These are phyloP conservation scores for Nepenthes gracilis DNA, from an alignment of 148 eudicot genomes.

Conservation along the genomic window DNA sequence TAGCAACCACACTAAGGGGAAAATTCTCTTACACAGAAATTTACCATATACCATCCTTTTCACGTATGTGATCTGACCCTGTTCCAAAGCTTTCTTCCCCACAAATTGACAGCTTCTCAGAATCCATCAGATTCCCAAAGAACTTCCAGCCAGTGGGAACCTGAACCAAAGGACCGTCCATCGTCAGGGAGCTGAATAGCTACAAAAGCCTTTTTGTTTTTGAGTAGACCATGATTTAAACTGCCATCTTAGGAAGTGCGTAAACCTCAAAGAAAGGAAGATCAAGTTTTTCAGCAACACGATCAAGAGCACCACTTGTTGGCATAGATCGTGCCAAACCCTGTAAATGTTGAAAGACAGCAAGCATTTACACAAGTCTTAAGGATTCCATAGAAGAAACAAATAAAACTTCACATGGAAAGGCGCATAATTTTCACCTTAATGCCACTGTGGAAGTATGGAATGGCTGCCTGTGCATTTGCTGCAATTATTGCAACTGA, in stretches of 20 bases:
- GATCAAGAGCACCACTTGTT: constrained; percentile 98
- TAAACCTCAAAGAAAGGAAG: constrained; percentile 93
- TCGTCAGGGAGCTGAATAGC: constrained; percentile 7
- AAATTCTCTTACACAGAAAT: not conserved
- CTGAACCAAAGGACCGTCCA: constrained; percentile 27
- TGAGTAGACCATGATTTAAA: not conserved
- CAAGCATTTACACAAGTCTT: not conserved
- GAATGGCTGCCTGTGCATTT: constrained; percentile 83
- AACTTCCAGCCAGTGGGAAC: constrained; percentile 99
- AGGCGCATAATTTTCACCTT: constrained; percentile 37
- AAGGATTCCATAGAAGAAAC: not conserved
- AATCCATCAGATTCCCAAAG: constrained; percentile 98
- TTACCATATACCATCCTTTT: constrained; percentile 99
- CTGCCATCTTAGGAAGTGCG: constrained; percentile 1
- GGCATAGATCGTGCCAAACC: constrained; percentile 99
- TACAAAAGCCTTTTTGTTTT: not conserved
- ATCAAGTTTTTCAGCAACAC: constrained; percentile 74
- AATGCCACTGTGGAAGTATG: constrained; percentile 69
- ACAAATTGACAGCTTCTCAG: constrained; percentile 82
- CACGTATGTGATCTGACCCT: constrained; percentile 98
- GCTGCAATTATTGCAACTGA: constrained; percentile 99
- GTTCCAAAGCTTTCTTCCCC: constrained; percentile 99
- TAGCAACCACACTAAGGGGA: not conserved
- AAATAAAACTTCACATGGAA: not conserved
- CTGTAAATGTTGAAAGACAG: constrained; percentile 22